phyloP scores from a whole-genome alignment of 1,284 basidiomycete genomes.

The Apiotrichum laibachii region DNA sequence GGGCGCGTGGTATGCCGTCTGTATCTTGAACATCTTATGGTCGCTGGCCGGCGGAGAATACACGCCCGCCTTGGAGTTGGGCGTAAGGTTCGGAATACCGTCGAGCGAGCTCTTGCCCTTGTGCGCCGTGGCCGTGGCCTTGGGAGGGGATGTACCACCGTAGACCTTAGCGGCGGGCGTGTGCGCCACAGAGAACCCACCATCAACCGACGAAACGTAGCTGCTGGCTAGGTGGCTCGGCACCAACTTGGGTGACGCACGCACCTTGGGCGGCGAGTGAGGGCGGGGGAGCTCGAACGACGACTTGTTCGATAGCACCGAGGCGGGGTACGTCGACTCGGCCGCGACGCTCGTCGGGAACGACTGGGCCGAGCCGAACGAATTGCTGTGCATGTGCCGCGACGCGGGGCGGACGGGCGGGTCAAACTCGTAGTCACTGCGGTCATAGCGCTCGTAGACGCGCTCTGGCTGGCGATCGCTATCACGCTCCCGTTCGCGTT shows the following conservation, averaged over 20 bases:
- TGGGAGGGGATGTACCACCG: background rate
- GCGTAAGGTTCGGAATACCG: slow-evolving; percentile 5
- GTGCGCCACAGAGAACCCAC: background rate
- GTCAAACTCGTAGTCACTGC: too few relatives aligned
- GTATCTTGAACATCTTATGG: background rate
- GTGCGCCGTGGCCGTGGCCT: background rate
- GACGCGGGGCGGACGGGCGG: too few relatives aligned
- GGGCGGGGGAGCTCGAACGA: background rate
- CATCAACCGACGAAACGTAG: background rate
- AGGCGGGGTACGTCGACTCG: slow-evolving; percentile 1
- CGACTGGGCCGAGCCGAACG: background rate
- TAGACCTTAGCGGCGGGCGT: too few relatives aligned
- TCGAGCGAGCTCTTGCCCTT: background rate
- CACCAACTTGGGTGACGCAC: too few relatives aligned
- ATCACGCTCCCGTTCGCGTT: background rate
- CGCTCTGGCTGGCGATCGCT: background rate
- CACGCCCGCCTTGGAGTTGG: background rate
- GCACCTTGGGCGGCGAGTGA: background rate
- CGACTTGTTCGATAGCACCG: background rate
- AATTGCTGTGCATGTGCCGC: background rate
- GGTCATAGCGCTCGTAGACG: too few relatives aligned
- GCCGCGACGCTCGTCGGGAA: background rate
- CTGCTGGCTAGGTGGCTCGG: background rate
- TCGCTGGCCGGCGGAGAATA: background rate
- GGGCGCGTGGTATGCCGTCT: background rate